Evolutionary conservation across 768 basidiomycete species (phyloP), one percentile per base, ranked within the genome.

Genomic region (Russula sp.): DNA sequence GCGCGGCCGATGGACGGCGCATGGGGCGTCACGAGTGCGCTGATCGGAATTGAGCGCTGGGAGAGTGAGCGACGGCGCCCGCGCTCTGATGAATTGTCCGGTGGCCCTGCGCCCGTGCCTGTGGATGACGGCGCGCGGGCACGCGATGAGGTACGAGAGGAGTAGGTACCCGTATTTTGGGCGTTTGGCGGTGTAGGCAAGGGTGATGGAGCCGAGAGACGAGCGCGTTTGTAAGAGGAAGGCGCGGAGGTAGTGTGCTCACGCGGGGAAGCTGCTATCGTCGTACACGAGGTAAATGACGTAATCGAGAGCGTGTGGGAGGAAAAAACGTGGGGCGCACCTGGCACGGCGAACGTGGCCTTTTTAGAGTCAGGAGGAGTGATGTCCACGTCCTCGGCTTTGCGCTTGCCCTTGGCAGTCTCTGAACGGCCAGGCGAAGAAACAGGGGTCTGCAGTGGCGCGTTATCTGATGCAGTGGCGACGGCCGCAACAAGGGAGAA

Each of bases 21-120:
- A 69, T 88, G 88, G 0, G 89, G 89, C 3, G 88, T 85, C 48
- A 92, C 80, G 66, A 90, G 76, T 3, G 89, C 89, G 45, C 86
- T 87, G 59, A 92, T 82, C 3, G 89, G 89, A 22, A 92, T 87
- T n/a, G 89, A 91, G 13, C 79, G 77, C 70, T 86, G 84, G 3
- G 88, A 88, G 62, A 86, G 53, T 70, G 74, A 61, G 73, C 73
- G 18, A 79, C 48, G 58, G 1, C 63, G 40, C 8, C 60, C 63
- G 27, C 63, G 63, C 10, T 64, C 63, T 0, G 63, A 60, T 7
- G 39, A 10, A 5, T 53, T 48, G 35, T 63, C 62, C 8, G 52
- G 62, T 42, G 37, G 52, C 0, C 62, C 62, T 3, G 27, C 40
- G 6, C 59, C 40, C 7, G 39, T 20, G 16, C 39, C 47, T 52